Evolutionary conservation across 2,329 filamentous ascomycete species (phyloP).

Genomic region (Xylaria sp.): DNA sequence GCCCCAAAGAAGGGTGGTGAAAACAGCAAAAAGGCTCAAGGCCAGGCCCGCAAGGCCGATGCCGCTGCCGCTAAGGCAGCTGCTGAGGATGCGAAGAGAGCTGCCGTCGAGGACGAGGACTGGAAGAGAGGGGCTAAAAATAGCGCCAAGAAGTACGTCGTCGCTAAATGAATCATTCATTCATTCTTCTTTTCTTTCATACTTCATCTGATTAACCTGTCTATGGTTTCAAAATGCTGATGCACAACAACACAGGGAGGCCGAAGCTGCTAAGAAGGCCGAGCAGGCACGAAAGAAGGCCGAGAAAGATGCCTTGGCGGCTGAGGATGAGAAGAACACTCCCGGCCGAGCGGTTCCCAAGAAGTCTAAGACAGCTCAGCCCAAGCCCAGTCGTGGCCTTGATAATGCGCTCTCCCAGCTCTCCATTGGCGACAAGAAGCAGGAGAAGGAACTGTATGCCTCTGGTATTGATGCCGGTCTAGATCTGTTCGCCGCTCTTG

Average conservation of each 20-base stretch:
- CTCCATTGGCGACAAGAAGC: slow-evolving; percentile 30
- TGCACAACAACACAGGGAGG: slow-evolving; percentile 54
- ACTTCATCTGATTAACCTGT: not conserved
- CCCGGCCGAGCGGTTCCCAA: slow-evolving; percentile 57
- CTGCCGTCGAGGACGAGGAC: slow-evolving; percentile 63
- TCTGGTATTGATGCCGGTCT: slow-evolving; percentile 90
- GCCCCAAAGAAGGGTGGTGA: slow-evolving; percentile 69
- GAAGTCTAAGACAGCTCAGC: slow-evolving; percentile 59
- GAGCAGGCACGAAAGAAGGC: slow-evolving; percentile 85
- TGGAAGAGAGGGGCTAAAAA: slow-evolving; percentile 86
- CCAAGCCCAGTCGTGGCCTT: slow-evolving; percentile 42
- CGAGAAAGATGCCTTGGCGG: slow-evolving; percentile 76
- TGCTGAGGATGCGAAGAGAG: slow-evolving; percentile 59
- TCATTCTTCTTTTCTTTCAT: not conserved
- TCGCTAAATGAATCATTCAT: too few relatives aligned
- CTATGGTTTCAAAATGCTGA: not conserved
- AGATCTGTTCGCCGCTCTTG: slow-evolving; percentile 67
- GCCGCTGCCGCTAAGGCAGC: slow-evolving; percentile 76
- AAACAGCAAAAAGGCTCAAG: slow-evolving; percentile 81
- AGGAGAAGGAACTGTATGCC: slow-evolving; percentile 64
- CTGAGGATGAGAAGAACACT: slow-evolving; percentile 70
- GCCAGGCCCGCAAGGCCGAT: slow-evolving; percentile 89
- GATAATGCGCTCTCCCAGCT: slow-evolving; percentile 57
- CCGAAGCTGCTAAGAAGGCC: slow-evolving; percentile 76
- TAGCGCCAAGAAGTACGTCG: slow-evolving; percentile 74